These are phyloP conservation scores for Suillus weaverae DNA, from an alignment of 768 basidiomycete species.

Conservation along the genomic window DNA sequence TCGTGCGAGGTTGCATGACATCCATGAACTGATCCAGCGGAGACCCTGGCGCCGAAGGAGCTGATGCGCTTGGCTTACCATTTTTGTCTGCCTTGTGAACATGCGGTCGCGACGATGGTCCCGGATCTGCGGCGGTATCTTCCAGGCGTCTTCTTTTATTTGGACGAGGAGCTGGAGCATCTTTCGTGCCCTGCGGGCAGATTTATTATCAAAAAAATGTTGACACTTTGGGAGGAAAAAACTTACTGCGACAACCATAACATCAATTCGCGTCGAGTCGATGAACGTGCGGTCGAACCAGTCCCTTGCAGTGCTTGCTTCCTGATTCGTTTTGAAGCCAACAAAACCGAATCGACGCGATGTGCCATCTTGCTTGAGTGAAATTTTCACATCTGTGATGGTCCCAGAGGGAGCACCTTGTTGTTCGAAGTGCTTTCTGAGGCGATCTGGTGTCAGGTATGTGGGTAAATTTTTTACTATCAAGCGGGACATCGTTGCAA, in stretches of 20 bases:
- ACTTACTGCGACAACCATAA: conserved; percentile 75
- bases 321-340: conserved; percentile 79
- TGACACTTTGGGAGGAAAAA: conserved; percentile 5
- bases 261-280: conserved; percentile 73
- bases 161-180: conserved; percentile 65
- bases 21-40: conserved; percentile 69
- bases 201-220: background rate
- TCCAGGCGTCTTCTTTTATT: conserved; percentile 63
- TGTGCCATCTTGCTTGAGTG: conserved; percentile 73
- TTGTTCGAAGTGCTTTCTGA: conserved; percentile 69
- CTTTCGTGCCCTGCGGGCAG: conserved; percentile 57
- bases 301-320: conserved; percentile 70
- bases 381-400: conserved; percentile 87
- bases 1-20: conserved; percentile 62
- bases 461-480: conserved; percentile 81
- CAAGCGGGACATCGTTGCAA: conserved; percentile 67
- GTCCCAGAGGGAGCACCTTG: conserved; percentile 59
- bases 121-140: conserved; percentile 3
- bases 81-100: conserved; percentile 26
- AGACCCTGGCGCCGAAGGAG: conserved; percentile 28
- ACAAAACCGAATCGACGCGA: conserved; percentile 90
- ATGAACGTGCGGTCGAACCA: conserved; percentile 89
- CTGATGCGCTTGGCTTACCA: background rate
- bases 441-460: conserved; percentile 61
- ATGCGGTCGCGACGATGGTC: background rate